These are phyloP conservation scores for Phyllosticta citribraziliensis DNA, from an alignment of 2,329 filamentous ascomycete genomes.

Conservation along the genomic window DNA sequence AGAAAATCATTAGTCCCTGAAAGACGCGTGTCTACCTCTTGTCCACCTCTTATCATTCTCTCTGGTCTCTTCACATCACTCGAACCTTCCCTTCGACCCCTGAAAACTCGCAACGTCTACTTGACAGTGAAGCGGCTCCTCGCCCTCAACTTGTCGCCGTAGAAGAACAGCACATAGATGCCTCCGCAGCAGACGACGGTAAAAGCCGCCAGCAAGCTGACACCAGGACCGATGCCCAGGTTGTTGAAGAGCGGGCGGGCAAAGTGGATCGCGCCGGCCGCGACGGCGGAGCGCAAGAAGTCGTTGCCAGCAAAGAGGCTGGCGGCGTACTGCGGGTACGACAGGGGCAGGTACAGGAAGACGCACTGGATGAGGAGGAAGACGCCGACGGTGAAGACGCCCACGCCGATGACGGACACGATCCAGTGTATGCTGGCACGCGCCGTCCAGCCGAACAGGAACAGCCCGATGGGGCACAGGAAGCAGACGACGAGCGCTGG, in stretches of 20 bases:
- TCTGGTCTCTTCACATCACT: not conserved
- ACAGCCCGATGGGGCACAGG: constrained; percentile 22
- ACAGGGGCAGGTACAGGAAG: constrained; percentile 31
- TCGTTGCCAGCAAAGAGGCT: constrained; percentile 53
- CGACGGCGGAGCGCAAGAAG: constrained; percentile 36
- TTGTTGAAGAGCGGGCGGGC: constrained; percentile 50
- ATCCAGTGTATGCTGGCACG: constrained; percentile 27
- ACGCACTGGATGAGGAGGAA: constrained; percentile 36
- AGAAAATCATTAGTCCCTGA: too few relatives aligned
- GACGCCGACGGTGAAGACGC: constrained; percentile 28
- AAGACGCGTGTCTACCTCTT: too few relatives aligned
- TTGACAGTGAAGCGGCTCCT: constrained; percentile 48
- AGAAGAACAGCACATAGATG: constrained; percentile 51
- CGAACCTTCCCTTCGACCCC: not conserved
- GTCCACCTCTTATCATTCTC: not conserved
- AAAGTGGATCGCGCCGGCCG: constrained; percentile 51
- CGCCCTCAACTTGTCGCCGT: constrained; percentile 44
- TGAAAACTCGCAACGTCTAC: not conserved
- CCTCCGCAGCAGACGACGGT: constrained; percentile 38
- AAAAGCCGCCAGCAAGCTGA: constrained; percentile 44
- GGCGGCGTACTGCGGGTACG: constrained; percentile 40
- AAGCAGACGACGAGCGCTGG: constrained; percentile 23
- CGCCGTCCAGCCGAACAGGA: constrained; percentile 27
- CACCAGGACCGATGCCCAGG: constrained; percentile 49
- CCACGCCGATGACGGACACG: constrained; percentile 30